phyloP scores from a whole-genome alignment of 2,329 filamentous ascomycete species.

The Bipolaris bicolor region DNA sequence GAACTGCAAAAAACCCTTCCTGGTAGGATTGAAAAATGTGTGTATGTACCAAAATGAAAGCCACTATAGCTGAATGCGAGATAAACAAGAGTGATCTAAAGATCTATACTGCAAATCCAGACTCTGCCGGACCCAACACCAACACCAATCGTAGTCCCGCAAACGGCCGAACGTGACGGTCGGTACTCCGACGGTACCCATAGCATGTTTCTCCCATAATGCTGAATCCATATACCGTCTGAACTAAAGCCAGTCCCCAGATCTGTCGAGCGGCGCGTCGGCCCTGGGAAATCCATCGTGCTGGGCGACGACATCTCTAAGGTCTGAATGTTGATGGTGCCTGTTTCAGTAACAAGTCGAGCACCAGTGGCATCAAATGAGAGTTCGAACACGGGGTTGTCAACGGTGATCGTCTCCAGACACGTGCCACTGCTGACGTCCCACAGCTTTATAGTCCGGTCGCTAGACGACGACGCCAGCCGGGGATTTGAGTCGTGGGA shows the following conservation, averaged over 20 bases:
- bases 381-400: neutral
- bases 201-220: slow-evolving; percentile 23
- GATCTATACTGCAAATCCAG: slow-evolving; percentile 20
- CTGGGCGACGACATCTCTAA: neutral
- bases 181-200: slow-evolving; percentile 34
- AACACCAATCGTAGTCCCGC: slow-evolving; percentile 20
- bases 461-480: neutral
- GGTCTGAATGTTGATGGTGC: slow-evolving; percentile 17
- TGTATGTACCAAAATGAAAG: too few species aligned
- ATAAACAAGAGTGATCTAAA: too few species aligned
- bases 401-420: neutral
- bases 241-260: slow-evolving; percentile 19
- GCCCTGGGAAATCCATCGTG: slow-evolving; percentile 6
- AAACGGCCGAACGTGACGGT: slow-evolving; percentile 21
- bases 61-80: too few species aligned
- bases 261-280: slow-evolving; percentile 12
- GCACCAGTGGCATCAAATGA: neutral
- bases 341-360: slow-evolving; percentile 24
- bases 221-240: slow-evolving; percentile 26
- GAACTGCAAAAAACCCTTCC: too few species aligned
- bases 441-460: slow-evolving; percentile 26
- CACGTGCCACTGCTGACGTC: slow-evolving; percentile 22
- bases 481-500: slow-evolving; percentile 6
- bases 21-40: too few species aligned
- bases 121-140: slow-evolving; percentile 25